Evolutionary conservation across 345 rosid species (phyloP), one percentile per base, ranked within the genome.

Genomic region (Citrus sp.): DNA sequence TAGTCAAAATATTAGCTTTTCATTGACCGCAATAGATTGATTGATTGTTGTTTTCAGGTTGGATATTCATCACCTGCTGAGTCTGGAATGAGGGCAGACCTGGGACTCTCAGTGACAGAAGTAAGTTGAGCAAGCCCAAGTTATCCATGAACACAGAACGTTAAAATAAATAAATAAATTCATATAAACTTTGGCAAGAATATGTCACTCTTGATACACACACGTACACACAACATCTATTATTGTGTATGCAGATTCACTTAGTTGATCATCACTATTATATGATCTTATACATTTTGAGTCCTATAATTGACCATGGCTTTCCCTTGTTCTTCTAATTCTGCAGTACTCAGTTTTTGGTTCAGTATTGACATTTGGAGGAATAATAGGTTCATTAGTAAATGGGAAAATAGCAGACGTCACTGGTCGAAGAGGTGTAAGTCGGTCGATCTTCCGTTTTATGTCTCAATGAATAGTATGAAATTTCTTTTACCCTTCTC

Each of bases 51-150:
- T 62, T 13, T 66, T 82, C 84, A 91, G 93, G 46, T 83, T 78
- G 89, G 91, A 42, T 93, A 87, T 70, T 85, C 97, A 14, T 88
- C 94, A 30, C 92, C 98, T 1, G 93, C 91, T n/a, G 87, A 91
- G 73, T 81, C 88, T 46, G 89, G 88, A 70, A 94, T 94, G 75
- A 81, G 82, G 76, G 82, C 86, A 78, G 97, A 93, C 62, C 70
- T 92, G 63, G 94, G 87, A 72, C 92, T 94, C 46, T 88, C 95
- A 22, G 74, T 89, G 21, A 89, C 87, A 38, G 81, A 25, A 25
- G 73, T 70, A 25, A 70, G 58, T 16, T 61, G 51, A 61, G 2
- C 1, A 61, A 28, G 18, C 7, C 37, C 37, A 38, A 38, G 42
- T 38, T 38, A 38, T 38, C 0, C 42, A 38, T 38, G 42, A 38